Evolutionary conservation across 2,329 filamentous ascomycete genomes (phyloP).

Genomic region (Penicillium sp.): DNA sequence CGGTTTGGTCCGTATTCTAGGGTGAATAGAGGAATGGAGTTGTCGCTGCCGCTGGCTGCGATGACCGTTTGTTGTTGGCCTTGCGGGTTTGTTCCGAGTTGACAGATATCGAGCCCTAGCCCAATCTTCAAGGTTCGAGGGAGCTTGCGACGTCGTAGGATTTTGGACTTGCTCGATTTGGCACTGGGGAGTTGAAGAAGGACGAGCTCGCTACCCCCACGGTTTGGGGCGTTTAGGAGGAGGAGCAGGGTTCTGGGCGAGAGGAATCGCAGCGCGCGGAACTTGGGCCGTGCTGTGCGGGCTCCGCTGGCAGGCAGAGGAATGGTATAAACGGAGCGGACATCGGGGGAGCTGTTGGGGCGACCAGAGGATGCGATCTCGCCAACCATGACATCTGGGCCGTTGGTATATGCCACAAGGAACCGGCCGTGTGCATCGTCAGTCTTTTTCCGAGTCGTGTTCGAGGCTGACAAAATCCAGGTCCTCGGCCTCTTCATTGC

Average conservation of each 20-base stretch:
- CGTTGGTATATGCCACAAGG: slow-evolving; percentile 75
- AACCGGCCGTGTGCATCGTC: slow-evolving; percentile 48
- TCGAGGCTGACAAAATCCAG: slow-evolving; percentile 42
- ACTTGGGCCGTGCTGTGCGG: slow-evolving; percentile 47
- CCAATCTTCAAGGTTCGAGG: slow-evolving; percentile 70
- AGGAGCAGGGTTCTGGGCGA: slow-evolving; percentile 55
- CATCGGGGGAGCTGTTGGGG: slow-evolving; percentile 40
- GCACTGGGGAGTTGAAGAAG: slow-evolving; percentile 42
- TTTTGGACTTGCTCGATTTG: slow-evolving; percentile 39
- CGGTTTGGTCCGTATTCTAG: slow-evolving; percentile 62
- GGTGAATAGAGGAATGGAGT: slow-evolving; percentile 74
- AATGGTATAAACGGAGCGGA: slow-evolving; percentile 42
- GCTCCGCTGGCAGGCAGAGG: slow-evolving; percentile 38
- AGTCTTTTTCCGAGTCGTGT: slow-evolving; percentile 19
- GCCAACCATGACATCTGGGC: slow-evolving; percentile 70
- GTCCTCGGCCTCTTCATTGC: slow-evolving; percentile 54
- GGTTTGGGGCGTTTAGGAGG: slow-evolving; percentile 56
- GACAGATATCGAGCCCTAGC: slow-evolving; percentile 73
- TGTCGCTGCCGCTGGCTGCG: slow-evolving; percentile 77
- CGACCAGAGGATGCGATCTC: slow-evolving; percentile 55
- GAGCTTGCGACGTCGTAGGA: slow-evolving; percentile 58
- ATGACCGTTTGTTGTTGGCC: slow-evolving; percentile 74
- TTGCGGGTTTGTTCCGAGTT: slow-evolving; percentile 60
- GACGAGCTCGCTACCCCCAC: slow-evolving; percentile 56
- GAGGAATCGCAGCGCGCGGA: slow-evolving; percentile 58